Base-by-base conservation (phyloP, 352 stramenopile genomes). In the Phytophthora pinifolia region DNA sequence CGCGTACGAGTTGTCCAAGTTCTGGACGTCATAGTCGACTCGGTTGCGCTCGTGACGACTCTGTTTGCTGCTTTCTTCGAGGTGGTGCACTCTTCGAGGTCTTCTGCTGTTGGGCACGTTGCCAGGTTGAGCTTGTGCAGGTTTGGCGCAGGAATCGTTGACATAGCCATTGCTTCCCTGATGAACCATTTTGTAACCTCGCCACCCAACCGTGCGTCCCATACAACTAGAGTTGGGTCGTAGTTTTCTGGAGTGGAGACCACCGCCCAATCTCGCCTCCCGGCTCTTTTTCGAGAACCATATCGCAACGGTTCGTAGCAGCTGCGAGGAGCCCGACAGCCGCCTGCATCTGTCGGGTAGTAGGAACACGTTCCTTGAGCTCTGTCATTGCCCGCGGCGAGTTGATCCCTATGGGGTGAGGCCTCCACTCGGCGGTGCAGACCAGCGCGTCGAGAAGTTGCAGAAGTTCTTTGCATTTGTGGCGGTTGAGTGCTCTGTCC, bases 251-350 rank as follows among this genome's bases (percentile, higher is more conserved):
- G 8, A 25, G 62, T 15, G 29, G 59, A 70, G 32, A 70, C 42
- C 63, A 76, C 12, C 50, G 60, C 6, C 63, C 59, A 3, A 45
- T 20, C 12, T 65, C 52, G 14, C 55, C 63, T 25, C 62, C 45
- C 4, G 52, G 57, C 25, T 74, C 58, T 14, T 43, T 47, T 1
- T 54, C 46, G 15, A 77, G 42, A 3, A 59, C 18, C 18, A 33
- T 33, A 49, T 82, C 73, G 38, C 73, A 58, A 43, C 72, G 77
- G 50, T 82, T 82, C 59, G 46, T 62, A 76, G 63, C 69, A 82
- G 33, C 54, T 67, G 22, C 69, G 66, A 43, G 62, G 67, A 1
- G 54, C 48, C 50, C 42, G 54, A 56, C 60, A 77, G 29, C 55
- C 65, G 18, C 22, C 33, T 27, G 34, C 12, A 42, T 64, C 50